Evolutionary conservation across 2,329 filamentous ascomycete species (phyloP), one percentile per base, ranked within the genome.

Genomic region (Sporothrix curviconia): DNA sequence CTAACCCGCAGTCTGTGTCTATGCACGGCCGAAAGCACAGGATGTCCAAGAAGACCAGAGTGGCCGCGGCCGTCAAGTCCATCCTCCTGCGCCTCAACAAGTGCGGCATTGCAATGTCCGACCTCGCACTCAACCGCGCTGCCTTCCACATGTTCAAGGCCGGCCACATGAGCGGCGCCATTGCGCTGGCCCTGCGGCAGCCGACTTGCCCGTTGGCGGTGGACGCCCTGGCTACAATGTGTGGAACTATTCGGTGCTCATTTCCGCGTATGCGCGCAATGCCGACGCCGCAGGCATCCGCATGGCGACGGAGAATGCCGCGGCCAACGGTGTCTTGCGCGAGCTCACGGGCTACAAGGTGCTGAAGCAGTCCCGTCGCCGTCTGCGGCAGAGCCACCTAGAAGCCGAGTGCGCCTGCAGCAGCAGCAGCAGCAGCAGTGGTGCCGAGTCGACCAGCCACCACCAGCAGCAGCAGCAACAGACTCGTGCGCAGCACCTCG

Each of bases 191-290:
- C 7, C 59, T 63, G 19, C 62, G 25, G 69, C 67, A 2, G 68
- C 66, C 14, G 58, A 67, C 25, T 42, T 24, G 62, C 11, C 52
- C 3, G 46, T 32, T 1, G 50, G 36, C 11, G 47, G 36, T 49
- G 59, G 25, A 59, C 64, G 2, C 63, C 65, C 66, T 0, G 68
- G 68, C 59, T 71, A 67, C 65, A 66, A 68, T 60, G 55, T 65
- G n/a, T 60, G 60, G 24, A 72, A 68, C 59, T 72, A 70, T 58
- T 60, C 60, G 17, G 64, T 70, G 30, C 62, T 72, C 14, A 55
- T 70, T 7, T 17, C 56, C 1, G 63, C 65, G 3, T 68, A 67
- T 17, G 57, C 59, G 3, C 54, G 55, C 2, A 37, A 66, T 7
- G 61, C 64, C n/a, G 66, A 71, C 40, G 58, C 66, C 1, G 58